A percentile compares a stretch with the other conserved stretches of the same genome.
phyloP scores from a whole-genome alignment of 306 rosid species.

The Lathyrus sativus region DNA sequence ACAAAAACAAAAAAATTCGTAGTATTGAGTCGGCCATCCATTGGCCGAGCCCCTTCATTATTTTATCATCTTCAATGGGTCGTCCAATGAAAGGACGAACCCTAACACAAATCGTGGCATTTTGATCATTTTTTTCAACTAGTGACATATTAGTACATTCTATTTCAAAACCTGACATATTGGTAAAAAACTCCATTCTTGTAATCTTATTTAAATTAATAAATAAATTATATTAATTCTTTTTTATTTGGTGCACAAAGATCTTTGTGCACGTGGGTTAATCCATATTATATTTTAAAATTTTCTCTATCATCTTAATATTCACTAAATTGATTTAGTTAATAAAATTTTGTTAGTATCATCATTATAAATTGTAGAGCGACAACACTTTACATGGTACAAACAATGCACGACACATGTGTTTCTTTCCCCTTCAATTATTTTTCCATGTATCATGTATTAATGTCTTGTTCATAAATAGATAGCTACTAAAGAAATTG shows the following conservation, averaged over 20 bases:
- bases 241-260: not conserved
- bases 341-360: not conserved
- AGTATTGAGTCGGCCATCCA: too few species aligned
- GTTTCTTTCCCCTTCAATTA: constrained; percentile 17
- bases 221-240: not conserved
- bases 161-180: too few species aligned
- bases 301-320: not conserved
- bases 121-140: too few species aligned
- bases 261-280: not conserved
- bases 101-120: too few species aligned
- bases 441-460: not conserved
- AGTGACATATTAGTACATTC: too few species aligned
- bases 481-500: constrained; percentile 14
- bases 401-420: constrained; percentile 14
- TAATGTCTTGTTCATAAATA: not conserved
- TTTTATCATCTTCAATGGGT: too few species aligned
- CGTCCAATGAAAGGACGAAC: too few species aligned
- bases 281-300: not conserved
- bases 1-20: too few species aligned
- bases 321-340: not conserved
- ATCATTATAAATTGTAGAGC: not conserved
- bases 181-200: not conserved
- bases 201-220: not conserved
- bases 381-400: constrained; percentile 21
- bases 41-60: too few species aligned